Base-by-base conservation (phyloP, 1,284 basidiomycete genomes). In the Papiliotrema flavescens region DNA sequence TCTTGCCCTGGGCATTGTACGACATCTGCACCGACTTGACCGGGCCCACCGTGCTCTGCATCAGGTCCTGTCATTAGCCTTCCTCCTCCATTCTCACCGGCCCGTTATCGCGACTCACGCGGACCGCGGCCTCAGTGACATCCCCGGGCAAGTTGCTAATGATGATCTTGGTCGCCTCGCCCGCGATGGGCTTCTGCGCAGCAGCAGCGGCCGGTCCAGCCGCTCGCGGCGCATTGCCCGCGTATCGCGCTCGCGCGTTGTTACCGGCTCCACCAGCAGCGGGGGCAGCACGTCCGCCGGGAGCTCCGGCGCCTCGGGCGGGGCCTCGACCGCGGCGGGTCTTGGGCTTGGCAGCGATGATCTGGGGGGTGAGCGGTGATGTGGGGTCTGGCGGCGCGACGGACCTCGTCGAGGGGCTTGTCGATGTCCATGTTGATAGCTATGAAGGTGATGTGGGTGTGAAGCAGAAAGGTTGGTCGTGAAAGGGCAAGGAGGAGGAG, bases 81-180 rank as follows among this genome's bases (percentile, higher is more conserved):
- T 32, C 6, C 11, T 32, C n/a, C 28, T 5, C 28, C 28, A 11
- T 32, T 32, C 28, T n/a, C n/a, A n/a, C n/a, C n/a, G n/a, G n/a
- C n/a, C n/a, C n/a, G n/a, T n/a, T n/a, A n/a, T n/a, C n/a, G 14
- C 34, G n/a, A 79, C 82, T 63, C 67, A 96, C 92, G 82, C 88
- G 91, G 74, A 98, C 85, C 77, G 96, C 91, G 22, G 82, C 79
- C 76, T 98, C 95, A 64, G 90, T 94, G 48, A 98, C 95, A 73
- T 98, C 95, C n/a, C 77, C 73, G 28, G 95, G 95, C 54, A 98
- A 84, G 75, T 96, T 96, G 66, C 90, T 93, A 59, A 98, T 90
- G 67, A 98, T 92, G 67, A 98, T 95, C 81, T 98, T 98, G 78
- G 88, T 85, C 2, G 88, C 80, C 24, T 79, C 76, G 36, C 73